Percentiles rank a stretch among this genome's conserved stretches.
Evolutionary conservation across 2,329 filamentous ascomycete genomes (phyloP).

Genomic region (Cladophialophora bantiana): DNA sequence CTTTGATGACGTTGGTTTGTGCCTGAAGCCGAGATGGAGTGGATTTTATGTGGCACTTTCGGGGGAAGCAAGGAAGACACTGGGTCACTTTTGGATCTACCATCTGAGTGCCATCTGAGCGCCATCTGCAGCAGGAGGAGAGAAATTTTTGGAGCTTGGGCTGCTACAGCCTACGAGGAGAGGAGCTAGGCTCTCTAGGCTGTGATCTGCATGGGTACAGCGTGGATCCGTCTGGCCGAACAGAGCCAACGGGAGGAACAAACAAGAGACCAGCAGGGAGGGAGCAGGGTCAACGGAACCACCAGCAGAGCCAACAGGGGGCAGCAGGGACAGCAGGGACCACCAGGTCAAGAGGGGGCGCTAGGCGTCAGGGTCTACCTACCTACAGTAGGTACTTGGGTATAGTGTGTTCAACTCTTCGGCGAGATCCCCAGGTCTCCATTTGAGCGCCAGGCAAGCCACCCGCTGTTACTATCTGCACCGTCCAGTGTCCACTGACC

Average conservation of each 20-base stretch:
- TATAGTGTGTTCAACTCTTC: too few species aligned
- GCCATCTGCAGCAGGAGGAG: not conserved
- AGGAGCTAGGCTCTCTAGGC: not conserved
- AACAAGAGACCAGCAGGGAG: too few species aligned
- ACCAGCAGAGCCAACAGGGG: not conserved
- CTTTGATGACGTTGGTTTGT: conserved; percentile 20
- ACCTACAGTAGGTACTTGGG: not conserved
- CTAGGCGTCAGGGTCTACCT: conserved; percentile 12
- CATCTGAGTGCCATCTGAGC: not conserved
- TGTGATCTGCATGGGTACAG: conserved; percentile 14
- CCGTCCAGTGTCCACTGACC: not conserved
- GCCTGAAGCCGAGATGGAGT: conserved; percentile 3
- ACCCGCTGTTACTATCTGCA: not conserved
- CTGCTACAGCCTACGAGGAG: not conserved
- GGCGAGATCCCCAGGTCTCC: not conserved
- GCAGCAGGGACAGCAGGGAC: too few species aligned
- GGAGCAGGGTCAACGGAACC: not conserved
- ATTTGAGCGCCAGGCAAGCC: conserved; percentile 7
- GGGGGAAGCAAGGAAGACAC: not conserved
- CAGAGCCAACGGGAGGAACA: conserved; percentile 1
- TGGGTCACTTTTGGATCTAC: conserved; percentile 1
- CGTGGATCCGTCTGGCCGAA: conserved; percentile 9
- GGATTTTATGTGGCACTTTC: not conserved
- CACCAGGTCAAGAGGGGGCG: not conserved
- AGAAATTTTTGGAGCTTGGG: conserved; percentile 14